phyloP scores from a whole-genome alignment of 2,329 filamentous ascomycete species.

The Penicillium sclerotigenum region DNA sequence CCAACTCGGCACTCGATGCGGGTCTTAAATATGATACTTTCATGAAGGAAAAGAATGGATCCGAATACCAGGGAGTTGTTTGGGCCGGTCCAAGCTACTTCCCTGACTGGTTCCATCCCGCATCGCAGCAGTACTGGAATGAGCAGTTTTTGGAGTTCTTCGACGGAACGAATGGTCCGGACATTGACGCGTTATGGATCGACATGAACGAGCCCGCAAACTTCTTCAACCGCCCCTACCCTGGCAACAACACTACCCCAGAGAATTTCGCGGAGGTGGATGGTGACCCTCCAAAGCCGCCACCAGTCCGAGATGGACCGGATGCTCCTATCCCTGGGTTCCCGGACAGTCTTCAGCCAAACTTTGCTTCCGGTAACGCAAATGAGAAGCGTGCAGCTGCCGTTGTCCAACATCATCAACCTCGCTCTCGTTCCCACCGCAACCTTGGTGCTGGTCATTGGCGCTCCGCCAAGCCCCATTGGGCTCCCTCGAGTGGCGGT shows the following conservation, averaged over 20 bases:
- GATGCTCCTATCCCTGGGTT: conserved; percentile 66
- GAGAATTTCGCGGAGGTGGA: conserved; percentile 49
- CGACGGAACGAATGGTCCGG: conserved; percentile 59
- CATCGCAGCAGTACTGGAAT: conserved; percentile 65
- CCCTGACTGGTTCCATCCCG: conserved; percentile 71
- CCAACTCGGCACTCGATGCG: conserved; percentile 7
- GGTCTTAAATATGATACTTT: conserved; percentile 10
- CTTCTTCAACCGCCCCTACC: conserved; percentile 49
- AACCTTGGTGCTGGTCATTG: conserved; percentile 10
- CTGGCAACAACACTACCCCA: conserved; percentile 48
- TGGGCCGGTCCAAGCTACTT: conserved; percentile 72
- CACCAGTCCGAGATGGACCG: conserved; percentile 35
- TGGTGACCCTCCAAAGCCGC: conserved; percentile 53
- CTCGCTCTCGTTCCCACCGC: conserved; percentile 3
- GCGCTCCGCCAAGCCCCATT: neutral
- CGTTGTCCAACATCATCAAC: conserved; percentile 6
- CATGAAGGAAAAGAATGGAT: conserved; percentile 3
- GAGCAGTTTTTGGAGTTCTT: conserved; percentile 65
- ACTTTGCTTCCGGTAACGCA: conserved; percentile 12
- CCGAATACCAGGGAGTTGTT: conserved; percentile 57
- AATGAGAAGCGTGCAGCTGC: conserved; percentile 2
- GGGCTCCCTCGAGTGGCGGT: neutral
- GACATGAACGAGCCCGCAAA: conserved; percentile 61
- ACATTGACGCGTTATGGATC: conserved; percentile 75
- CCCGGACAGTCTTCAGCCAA: conserved; percentile 63